Evolutionary conservation across 768 basidiomycete species (phyloP).

Genomic region (Tricholoma hemisulphureum): DNA sequence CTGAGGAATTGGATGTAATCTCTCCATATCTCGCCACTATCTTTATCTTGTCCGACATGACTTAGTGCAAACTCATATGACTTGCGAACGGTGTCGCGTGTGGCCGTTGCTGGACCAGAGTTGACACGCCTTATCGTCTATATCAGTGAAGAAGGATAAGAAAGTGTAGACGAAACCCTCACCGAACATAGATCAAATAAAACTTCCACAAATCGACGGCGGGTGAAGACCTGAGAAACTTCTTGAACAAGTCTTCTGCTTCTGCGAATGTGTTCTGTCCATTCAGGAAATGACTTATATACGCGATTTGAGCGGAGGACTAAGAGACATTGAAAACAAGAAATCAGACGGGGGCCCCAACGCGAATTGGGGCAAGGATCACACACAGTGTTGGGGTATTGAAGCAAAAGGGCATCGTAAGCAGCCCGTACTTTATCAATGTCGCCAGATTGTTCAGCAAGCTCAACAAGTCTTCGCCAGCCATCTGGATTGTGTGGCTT

Average conservation of each 20-base stretch:
- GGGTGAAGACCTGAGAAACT: constrained; percentile 80
- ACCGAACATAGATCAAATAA: constrained; percentile 92
- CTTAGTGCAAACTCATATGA: constrained; percentile 93
- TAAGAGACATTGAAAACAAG: constrained; percentile 29
- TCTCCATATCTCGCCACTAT: constrained; percentile 88
- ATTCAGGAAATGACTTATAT: constrained; percentile 73
- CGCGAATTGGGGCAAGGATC: constrained; percentile 8
- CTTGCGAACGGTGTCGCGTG: constrained; percentile 76
- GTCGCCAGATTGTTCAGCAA: constrained; percentile 76
- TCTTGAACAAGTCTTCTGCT: constrained; percentile 87
- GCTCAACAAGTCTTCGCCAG: constrained; percentile 74
- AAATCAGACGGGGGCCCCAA: background rate
- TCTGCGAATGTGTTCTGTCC: constrained; percentile 63
- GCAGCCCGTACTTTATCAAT: constrained; percentile 76
- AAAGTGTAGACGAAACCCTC: constrained; percentile 30
- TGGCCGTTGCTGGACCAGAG: constrained; percentile 54
- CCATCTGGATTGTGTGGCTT: constrained; percentile 73
- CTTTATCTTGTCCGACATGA: constrained; percentile 88
- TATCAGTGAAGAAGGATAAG: background rate
- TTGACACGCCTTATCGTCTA: constrained; percentile 57
- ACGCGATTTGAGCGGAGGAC: constrained; percentile 83
- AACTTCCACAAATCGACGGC: constrained; percentile 91
- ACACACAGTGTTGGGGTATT: constrained; percentile 92
- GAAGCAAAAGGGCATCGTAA: constrained; percentile 79
- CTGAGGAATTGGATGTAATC: constrained; percentile 92